Conservation (phyloP, 2,329 filamentous ascomycete genomes). For the Colletotrichum salicis region DNA sequence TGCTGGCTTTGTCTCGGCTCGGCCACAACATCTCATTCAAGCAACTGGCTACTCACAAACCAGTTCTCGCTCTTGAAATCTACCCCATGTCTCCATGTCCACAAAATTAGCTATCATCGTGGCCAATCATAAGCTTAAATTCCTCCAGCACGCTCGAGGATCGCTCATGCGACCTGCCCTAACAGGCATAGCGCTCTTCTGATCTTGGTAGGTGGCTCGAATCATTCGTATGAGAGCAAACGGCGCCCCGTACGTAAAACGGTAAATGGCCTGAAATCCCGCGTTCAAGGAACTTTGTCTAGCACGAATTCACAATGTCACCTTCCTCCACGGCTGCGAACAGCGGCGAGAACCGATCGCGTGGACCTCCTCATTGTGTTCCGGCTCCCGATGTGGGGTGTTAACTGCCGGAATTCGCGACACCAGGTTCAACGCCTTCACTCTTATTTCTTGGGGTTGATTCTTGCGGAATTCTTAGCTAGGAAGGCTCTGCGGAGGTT, state of each 20-base stretch:
- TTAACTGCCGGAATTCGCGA: not conserved
- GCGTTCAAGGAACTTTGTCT: not conserved
- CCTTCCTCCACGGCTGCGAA: slow-evolving; percentile 9
- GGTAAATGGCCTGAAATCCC: not conserved
- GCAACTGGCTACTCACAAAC: not conserved
- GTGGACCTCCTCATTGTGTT: slow-evolving; percentile 10
- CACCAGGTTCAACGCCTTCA: not conserved
- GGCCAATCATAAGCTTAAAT: not conserved
- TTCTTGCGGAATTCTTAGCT: not conserved
- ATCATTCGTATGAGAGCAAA: not conserved
- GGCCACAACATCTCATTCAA: not conserved
- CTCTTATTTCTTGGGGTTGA: not conserved
- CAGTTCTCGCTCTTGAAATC: not conserved
- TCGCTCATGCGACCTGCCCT: slow-evolving; percentile 1
- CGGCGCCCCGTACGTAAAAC: not conserved
- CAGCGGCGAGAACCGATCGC: not conserved
- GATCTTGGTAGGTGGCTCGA: not conserved
- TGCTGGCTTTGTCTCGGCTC: not conserved
- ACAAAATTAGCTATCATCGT: not conserved
- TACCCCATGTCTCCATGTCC: not conserved
- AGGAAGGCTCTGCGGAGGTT: not conserved
- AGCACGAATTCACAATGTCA: slow-evolving; percentile 1
- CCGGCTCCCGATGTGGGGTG: slow-evolving; percentile 7
- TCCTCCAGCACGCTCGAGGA: not conserved
- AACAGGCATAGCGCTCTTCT: not conserved